Evolutionary conservation across 2,329 filamentous ascomycete genomes (phyloP).

Genomic region (Shiraia sp.): DNA sequence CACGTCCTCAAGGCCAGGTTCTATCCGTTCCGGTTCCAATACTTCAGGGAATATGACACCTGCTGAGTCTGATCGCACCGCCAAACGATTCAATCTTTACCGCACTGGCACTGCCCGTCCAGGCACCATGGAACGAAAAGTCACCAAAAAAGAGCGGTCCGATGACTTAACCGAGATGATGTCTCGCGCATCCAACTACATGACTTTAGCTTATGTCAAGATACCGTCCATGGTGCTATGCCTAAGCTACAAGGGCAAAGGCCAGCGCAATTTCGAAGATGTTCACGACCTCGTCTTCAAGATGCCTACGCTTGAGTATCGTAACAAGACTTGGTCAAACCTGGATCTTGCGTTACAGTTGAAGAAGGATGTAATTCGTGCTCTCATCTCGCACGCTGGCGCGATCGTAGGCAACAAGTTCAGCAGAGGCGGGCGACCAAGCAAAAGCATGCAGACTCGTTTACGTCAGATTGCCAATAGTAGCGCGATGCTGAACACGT

Average conservation of each 20-base stretch:
- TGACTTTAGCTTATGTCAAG: slow-evolving; percentile 95
- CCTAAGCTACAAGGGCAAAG: slow-evolving; percentile 93
- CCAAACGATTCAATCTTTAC: slow-evolving; percentile 44
- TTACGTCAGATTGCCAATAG: slow-evolving; percentile 83
- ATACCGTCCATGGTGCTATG: slow-evolving; percentile 95
- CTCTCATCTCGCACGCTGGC: slow-evolving; percentile 91
- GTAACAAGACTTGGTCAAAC: slow-evolving; percentile 99
- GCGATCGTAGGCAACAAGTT: slow-evolving; percentile 98
- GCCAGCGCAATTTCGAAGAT: slow-evolving; percentile 93
- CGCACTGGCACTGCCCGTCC: slow-evolving; percentile 37
- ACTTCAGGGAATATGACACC: slow-evolving; percentile 24
- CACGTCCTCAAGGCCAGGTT: slow-evolving; percentile 31
- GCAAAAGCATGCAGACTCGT: slow-evolving; percentile 71
- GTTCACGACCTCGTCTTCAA: slow-evolving; percentile 98
- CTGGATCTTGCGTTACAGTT: slow-evolving; percentile 88
- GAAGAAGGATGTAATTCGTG: slow-evolving; percentile 92
- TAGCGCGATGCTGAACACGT: slow-evolving; percentile 62
- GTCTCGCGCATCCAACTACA: slow-evolving; percentile 89
- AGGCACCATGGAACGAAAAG: slow-evolving; percentile 46
- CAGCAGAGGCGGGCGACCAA: slow-evolving; percentile 80
- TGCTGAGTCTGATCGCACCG: slow-evolving; percentile 37
- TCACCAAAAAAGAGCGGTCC: slow-evolving; percentile 65
- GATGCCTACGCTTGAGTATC: slow-evolving; percentile 90
- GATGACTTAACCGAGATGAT: slow-evolving; percentile 98
- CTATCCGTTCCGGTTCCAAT: slow-evolving; percentile 32